A percentile compares a stretch with the other conserved stretches of the same genome.
These are phyloP conservation scores for Selaginella tamariscina DNA, from an alignment of 75 land plant genomes.

Conservation along the genomic window DNA sequence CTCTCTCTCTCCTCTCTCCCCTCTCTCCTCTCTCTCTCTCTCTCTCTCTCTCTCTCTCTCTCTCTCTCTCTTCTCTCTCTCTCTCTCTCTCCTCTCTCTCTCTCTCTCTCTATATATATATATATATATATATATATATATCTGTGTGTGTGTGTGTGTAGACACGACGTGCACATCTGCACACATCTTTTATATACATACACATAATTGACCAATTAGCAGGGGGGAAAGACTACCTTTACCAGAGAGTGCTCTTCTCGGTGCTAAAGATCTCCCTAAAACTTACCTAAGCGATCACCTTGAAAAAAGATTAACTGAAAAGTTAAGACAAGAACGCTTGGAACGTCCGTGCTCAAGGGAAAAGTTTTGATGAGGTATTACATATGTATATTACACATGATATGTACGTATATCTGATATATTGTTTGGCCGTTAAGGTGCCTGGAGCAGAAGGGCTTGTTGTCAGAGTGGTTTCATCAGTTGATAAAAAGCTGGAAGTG, in stretches of 20 bases:
- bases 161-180: no score
- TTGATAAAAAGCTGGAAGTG: slow-evolving; percentile 89
- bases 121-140: no score
- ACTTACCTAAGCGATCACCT: slow-evolving; percentile 83
- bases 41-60: no score
- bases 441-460: slow-evolving; percentile 75
- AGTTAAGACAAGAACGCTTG: slow-evolving; percentile 56
- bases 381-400: neutral
- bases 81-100: no score
- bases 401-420: neutral
- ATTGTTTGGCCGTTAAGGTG: slow-evolving; percentile 58
- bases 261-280: slow-evolving; percentile 85
- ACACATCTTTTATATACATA: no score
- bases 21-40: no score
- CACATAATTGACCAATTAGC: no score
- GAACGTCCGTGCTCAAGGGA: slow-evolving; percentile 70
- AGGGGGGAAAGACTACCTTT: slow-evolving; percentile 82
- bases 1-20: no score
- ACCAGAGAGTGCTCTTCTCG: slow-evolving; percentile 75
- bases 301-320: slow-evolving; percentile 53
- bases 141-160: no score
- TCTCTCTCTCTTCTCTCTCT: no score
- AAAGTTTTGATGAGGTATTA: slow-evolving; percentile 66
- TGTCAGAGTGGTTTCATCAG: slow-evolving; percentile 88
- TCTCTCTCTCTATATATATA: no score